These are phyloP conservation scores for Aegilops sharonensis DNA, from an alignment of 176 grass and related monocot genomes.

Conservation along the genomic window DNA sequence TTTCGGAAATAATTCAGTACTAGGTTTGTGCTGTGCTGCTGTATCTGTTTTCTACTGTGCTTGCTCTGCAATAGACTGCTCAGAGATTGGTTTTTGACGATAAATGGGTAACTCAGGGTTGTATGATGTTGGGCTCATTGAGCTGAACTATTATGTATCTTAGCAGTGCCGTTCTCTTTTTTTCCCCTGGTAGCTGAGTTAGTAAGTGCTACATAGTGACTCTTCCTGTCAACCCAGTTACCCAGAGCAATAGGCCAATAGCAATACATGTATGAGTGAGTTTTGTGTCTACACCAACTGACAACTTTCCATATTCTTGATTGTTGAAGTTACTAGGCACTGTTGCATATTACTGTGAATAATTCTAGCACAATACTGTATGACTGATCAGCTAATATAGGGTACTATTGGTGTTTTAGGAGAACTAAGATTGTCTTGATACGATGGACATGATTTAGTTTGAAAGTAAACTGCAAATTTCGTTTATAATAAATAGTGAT, in stretches of 20 bases:
- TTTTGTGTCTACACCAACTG: no score
- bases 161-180: not conserved
- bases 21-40: not conserved
- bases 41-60: not conserved
- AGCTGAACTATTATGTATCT: constrained; percentile 1
- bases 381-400: not conserved
- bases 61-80: no score
- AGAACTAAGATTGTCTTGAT: not conserved
- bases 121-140: not conserved
- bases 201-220: not conserved
- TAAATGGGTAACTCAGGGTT: not conserved
- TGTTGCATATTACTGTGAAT: not conserved
- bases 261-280: not conserved
- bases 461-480: not conserved
- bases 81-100: no score
- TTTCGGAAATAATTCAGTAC: not conserved
- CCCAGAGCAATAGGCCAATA: not conserved
- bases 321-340: not conserved
- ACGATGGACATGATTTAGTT: not conserved
- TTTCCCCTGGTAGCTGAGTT: not conserved
- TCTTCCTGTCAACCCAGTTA: not conserved
- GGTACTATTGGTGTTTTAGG: not conserved
- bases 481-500: not conserved
- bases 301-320: not conserved
- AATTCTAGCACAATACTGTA: not conserved